Conservation (phyloP, 768 basidiomycete species). For the Bullera alba region DNA sequence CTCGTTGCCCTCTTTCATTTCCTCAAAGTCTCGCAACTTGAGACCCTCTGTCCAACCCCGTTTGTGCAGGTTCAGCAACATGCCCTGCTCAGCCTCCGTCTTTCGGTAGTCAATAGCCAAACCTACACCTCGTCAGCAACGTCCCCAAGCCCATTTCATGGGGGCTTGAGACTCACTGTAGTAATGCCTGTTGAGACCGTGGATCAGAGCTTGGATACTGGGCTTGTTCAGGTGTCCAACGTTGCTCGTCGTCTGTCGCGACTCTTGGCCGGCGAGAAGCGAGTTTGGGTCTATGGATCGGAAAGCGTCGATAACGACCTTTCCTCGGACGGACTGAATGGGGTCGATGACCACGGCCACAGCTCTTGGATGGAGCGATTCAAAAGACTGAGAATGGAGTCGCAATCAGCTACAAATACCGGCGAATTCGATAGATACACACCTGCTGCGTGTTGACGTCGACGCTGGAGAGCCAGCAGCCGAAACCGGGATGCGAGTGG, state of each 20-base stretch:
- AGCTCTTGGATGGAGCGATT: slow-evolving; percentile 82
- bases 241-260: slow-evolving; percentile 93
- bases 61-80: slow-evolving; percentile 99
- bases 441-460: slow-evolving; percentile 99
- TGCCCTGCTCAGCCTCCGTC: slow-evolving; percentile 94
- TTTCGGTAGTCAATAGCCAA: slow-evolving; percentile 97
- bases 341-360: slow-evolving; percentile 98
- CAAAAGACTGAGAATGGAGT: slow-evolving; percentile 67
- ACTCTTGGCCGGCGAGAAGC: slow-evolving; percentile 85
- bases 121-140: slow-evolving; percentile 18
- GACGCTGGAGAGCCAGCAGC: slow-evolving; percentile 97
- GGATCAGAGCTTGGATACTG: slow-evolving; percentile 96
- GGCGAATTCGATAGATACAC: slow-evolving; percentile 14
- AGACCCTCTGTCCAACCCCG: slow-evolving; percentile 98
- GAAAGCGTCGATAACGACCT: slow-evolving; percentile 99
- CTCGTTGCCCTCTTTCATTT: slow-evolving; percentile 82
- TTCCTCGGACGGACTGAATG: slow-evolving; percentile 83
- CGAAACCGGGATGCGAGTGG: slow-evolving; percentile 98
- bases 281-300: slow-evolving; percentile 87
- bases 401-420: not conserved
- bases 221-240: slow-evolving; percentile 99
- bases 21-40: slow-evolving; percentile 79
- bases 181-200: slow-evolving; percentile 95
- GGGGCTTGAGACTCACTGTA: slow-evolving; percentile 51
- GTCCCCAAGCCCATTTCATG: not conserved